Evolutionary conservation across 1,284 basidiomycete species (phyloP).

Genomic region (Marasmius fiardii): DNA sequence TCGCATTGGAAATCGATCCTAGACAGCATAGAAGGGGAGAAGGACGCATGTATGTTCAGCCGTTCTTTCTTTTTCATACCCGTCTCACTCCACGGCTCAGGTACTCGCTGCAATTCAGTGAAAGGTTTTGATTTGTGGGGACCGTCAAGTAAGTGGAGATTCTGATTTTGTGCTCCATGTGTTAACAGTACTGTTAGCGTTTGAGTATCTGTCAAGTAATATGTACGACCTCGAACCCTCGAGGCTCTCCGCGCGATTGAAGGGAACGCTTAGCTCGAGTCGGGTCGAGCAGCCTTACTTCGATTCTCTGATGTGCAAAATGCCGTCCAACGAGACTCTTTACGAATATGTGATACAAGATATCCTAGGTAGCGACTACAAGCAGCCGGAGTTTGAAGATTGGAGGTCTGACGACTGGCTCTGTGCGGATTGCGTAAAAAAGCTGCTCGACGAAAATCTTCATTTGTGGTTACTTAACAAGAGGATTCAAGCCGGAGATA

Average conservation of each 20-base stretch:
- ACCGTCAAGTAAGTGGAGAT: neutral
- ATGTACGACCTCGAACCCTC: too few species aligned
- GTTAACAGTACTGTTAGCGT: too few species aligned
- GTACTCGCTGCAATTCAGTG: slow-evolving; percentile 11
- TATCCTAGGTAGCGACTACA: slow-evolving; percentile 22
- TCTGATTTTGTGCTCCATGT: too few species aligned
- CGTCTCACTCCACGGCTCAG: neutral
- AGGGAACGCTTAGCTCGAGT: neutral
- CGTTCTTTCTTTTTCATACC: neutral
- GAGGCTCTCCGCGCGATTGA: neutral
- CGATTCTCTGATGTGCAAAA: neutral
- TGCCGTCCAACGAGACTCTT: neutral
- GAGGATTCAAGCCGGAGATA: slow-evolving; percentile 8
- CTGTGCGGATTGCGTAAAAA: slow-evolving; percentile 27
- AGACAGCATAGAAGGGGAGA: slow-evolving; percentile 20
- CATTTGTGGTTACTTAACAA: slow-evolving; percentile 10
- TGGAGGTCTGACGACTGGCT: slow-evolving; percentile 30
- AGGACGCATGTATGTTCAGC: slow-evolving; percentile 24
- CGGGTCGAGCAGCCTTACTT: neutral
- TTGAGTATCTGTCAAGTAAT: too few species aligned
- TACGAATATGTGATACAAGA: slow-evolving; percentile 19
- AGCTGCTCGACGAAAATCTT: slow-evolving; percentile 23
- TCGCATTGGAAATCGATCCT: slow-evolving; percentile 26
- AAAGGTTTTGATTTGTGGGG: neutral
- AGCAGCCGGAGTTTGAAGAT: slow-evolving; percentile 12